phyloP scores from a whole-genome alignment of 331 rosid species.

The Spiraea crenata region DNA sequence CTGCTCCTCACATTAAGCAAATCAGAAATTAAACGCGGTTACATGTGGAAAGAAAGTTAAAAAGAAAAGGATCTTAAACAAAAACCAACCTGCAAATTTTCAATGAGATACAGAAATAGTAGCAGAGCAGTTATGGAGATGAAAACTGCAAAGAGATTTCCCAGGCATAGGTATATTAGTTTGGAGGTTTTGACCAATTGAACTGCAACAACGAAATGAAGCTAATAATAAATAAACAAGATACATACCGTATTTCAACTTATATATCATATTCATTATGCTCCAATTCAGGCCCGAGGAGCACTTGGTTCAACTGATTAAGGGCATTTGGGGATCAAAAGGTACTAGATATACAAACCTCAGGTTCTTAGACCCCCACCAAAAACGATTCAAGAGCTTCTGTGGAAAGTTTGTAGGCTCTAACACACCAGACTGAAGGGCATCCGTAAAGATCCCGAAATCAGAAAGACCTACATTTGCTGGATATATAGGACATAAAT shows the following conservation, averaged over 20 bases:
- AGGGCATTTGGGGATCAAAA: too few species aligned
- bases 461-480: neutral
- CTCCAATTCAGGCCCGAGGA: too few species aligned
- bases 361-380: slow-evolving; percentile 10
- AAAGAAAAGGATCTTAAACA: neutral
- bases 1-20: neutral
- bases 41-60: too few species aligned
- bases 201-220: neutral
- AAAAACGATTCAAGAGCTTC: neutral
- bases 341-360: too few species aligned
- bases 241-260: neutral
- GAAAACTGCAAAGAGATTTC: too few species aligned
- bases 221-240: too few species aligned
- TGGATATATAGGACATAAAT: neutral
- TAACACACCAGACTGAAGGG: neutral
- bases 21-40: too few species aligned
- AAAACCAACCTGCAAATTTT: neutral
- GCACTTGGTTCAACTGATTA: too few species aligned
- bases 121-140: too few species aligned
- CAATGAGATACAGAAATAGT: too few species aligned
- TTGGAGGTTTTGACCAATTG: neutral
- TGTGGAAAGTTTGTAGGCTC: neutral
- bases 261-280: too few species aligned
- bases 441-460: slow-evolving; percentile 1
- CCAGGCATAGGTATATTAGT: too few species aligned